Evolutionary conservation across 306 rosid species (phyloP), one percentile per base, ranked within the genome.

Genomic region (Styphnolobium japonicum): DNA sequence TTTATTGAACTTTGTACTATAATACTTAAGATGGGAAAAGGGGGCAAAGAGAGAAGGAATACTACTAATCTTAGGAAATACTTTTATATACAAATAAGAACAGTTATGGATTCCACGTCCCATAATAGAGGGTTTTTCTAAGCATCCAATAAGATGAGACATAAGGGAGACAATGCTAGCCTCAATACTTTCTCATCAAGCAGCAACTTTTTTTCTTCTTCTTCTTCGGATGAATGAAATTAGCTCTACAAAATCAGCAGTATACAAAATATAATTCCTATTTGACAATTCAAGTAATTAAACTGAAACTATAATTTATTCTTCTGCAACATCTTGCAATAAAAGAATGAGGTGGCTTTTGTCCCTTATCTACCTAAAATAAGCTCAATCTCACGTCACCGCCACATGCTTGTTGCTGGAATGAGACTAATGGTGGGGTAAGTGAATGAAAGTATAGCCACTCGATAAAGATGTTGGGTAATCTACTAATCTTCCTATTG

Each of bases 41-140:
- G 36, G 39, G 48, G n/a, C 46, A 79, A 55, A 46, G 63, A 73
- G 77, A 61, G 53, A 85, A 77, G 65, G 67, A 11, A 56, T 71
- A 64, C 40, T 33, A 74, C 40, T 33, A 74, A 74, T 71, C 29
- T 18, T 23, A 60, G 29, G 39, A 42, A 77, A 64, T 73, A 65
- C 60, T 53, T 83, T 52, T 75, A 71, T 39, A 46, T 37, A 81
- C 73, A 68, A 34, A 77, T 40, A 36, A 51, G 15, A 73, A 84
- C 27, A 75, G 82, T 70, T 33, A 86, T 88, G 94, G 92, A 88
- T 79, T 91, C 90, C 97, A 89, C 89, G 89, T 87, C 87, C 84
- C 66, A 85, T 79, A 86, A 68, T 74, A 75, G 39, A 76, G 15
- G 87, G 65, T 78, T 85, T 86, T 86, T 80, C 78, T 56, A 67